phyloP scores from a whole-genome alignment of 768 basidiomycete genomes.

The Gloeostereum incarnatum region DNA sequence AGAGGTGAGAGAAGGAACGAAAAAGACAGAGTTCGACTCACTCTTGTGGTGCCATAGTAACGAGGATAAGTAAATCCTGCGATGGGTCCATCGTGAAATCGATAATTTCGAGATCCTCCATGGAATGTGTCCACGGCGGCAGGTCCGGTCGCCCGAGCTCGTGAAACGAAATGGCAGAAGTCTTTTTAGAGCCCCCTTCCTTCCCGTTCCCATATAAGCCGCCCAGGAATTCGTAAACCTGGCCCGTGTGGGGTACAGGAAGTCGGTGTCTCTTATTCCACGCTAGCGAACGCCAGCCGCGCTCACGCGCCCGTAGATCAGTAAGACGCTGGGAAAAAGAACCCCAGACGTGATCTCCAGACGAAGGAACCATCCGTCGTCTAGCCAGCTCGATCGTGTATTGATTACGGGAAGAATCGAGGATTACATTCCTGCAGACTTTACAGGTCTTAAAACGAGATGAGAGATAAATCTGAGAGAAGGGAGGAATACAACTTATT shows the following conservation, averaged over 20 bases:
- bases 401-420: slow-evolving; percentile 33
- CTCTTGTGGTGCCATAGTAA: slow-evolving; percentile 31
- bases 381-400: slow-evolving; percentile 42
- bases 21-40: slow-evolving; percentile 18
- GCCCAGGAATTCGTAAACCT: slow-evolving; percentile 41
- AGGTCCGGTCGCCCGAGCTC: slow-evolving; percentile 25
- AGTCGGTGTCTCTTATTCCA: slow-evolving; percentile 28
- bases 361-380: slow-evolving; percentile 30
- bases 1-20: slow-evolving; percentile 3
- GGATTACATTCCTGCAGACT: slow-evolving; percentile 25
- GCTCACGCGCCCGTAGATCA: slow-evolving; percentile 30
- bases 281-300: slow-evolving; percentile 35
- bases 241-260: slow-evolving; percentile 31
- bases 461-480: not conserved
- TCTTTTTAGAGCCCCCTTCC: slow-evolving; percentile 22
- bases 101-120: slow-evolving; percentile 31
- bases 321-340: slow-evolving; percentile 31
- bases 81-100: slow-evolving; percentile 52
- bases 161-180: slow-evolving; percentile 30
- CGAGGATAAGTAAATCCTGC: slow-evolving; percentile 44
- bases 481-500: no score
- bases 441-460: slow-evolving; percentile 24
- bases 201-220: slow-evolving; percentile 41
- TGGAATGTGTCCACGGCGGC: slow-evolving; percentile 33
- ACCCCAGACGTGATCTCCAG: slow-evolving; percentile 18